phyloP scores from a whole-genome alignment of 441 rosid genomes.

The Populus hybrid region DNA sequence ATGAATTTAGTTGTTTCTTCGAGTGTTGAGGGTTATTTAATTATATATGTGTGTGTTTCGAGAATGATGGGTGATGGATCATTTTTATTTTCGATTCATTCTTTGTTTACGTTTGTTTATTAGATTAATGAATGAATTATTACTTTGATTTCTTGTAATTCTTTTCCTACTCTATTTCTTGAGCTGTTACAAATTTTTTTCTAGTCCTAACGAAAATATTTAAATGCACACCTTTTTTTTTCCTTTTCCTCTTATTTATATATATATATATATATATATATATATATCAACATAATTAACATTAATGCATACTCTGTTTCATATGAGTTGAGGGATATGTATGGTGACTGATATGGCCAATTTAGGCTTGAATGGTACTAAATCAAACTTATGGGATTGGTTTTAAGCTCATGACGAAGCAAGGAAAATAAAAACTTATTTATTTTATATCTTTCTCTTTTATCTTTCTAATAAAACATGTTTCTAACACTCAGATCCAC shows the following conservation, averaged over 20 bases:
- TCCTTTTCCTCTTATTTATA: neutral
- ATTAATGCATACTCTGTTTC: neutral
- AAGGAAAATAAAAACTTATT: too few species aligned
- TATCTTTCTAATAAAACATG: neutral
- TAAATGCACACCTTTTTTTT: neutral
- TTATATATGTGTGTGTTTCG: neutral
- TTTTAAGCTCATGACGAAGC: too few species aligned
- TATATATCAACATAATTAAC: neutral
- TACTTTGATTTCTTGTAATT: neutral
- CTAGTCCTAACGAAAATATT: neutral
- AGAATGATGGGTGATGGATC: neutral
- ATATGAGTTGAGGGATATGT: neutral
- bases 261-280: too few species aligned
- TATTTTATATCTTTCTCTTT: too few species aligned
- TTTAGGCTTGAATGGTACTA: too few species aligned
- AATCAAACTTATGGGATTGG: too few species aligned
- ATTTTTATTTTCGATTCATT: neutral
- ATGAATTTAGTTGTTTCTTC: neutral
- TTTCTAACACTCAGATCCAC: neutral
- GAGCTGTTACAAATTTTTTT: neutral
- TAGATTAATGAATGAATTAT: neutral
- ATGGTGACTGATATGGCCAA: neutral
- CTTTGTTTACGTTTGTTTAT: neutral
- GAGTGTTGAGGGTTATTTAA: neutral
- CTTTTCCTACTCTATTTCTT: neutral